Base-by-base conservation (phyloP, 495 filamentous ascomycete species). In the Monascus purpureus region DNA sequence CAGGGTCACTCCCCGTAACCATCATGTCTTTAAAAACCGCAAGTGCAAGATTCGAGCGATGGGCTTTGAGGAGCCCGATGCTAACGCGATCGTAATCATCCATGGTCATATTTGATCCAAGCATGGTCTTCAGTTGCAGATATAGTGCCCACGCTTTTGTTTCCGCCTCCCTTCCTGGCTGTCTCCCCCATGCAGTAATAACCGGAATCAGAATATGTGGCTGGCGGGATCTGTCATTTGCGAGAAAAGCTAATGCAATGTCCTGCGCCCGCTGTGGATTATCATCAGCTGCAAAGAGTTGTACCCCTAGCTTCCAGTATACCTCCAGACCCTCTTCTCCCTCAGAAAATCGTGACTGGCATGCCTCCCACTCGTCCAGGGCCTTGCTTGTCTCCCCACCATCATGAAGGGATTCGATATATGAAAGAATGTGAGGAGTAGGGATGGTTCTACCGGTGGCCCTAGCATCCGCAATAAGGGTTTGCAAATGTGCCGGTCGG, bases 11-110 rank as follows among this genome's bases (percentile, higher is more conserved):
- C 1, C 67, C 67, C 0, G 69, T 73, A 25, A 80, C 71, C 79
- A 86, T 84, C 80, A 86, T 82, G 47, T 88, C 82, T 32, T 77
- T 80, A 58, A 88, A 88, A 1, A 75, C 70, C 27, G 75, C 71
- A 33, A 85, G 62, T 1, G 74, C 81, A 20, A 75, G 57, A 42
- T 82, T 72, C 8, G 68, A 54, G 28, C 65, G 51, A 29, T 70
- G 66, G 6, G 68, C 61, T 4, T 66, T 58, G 6, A 88, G 55
- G 39, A 85, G 75, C 23, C 62, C 60, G 24, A 70, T 67, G 31
- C 68, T 73, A 14, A 88, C 52, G 19, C 59, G 56, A 50, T 86
- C 82, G 43, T 83, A 88, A 48, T 88, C 80, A 13, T 73, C 60
- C 60, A 84, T 77, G 6, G 57, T 72, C 57, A 88, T 81, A 8